Percentiles rank a stretch among this genome's conserved stretches.
These are phyloP conservation scores for Mycena rebaudengoi DNA, from an alignment of 768 basidiomycete genomes.

Conservation along the genomic window DNA sequence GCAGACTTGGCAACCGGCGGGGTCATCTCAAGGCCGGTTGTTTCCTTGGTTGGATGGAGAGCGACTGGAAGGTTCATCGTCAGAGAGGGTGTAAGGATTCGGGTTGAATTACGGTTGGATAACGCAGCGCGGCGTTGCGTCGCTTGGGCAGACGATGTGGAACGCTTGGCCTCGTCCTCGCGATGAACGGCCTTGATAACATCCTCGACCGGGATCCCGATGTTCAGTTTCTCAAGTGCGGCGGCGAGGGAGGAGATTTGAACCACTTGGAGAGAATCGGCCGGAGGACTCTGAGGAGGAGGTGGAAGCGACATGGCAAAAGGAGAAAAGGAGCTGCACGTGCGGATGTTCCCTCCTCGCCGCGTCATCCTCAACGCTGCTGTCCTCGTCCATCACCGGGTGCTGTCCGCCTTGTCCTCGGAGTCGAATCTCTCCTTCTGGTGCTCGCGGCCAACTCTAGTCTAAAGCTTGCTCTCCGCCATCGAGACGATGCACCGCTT, in stretches of 20 bases:
- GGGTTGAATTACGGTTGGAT: slow-evolving; percentile 6
- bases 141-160: no score
- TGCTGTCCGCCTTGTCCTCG: no score
- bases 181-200: slow-evolving; percentile 7
- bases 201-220: slow-evolving; percentile 9
- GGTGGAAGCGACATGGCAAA: neutral
- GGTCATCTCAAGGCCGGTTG: slow-evolving; percentile 14
- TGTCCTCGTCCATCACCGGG: no score
- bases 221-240: slow-evolving; percentile 14
- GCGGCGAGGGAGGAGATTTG: neutral
- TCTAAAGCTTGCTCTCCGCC: no score
- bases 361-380: no score
- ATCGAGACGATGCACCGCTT: no score
- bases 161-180: neutral
- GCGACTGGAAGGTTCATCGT: slow-evolving; percentile 26
- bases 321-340: no score
- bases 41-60: slow-evolving; percentile 18
- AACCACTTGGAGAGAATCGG: slow-evolving; percentile 2
- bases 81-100: slow-evolving; percentile 18
- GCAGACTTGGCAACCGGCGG: slow-evolving; percentile 20
- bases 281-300: neutral
- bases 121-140: slow-evolving; percentile 7
- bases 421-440: no score
- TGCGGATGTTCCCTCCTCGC: no score
- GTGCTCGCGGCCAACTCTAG: no score